Conservation (phyloP, 225 moss, liverwort and hornwort genomes). For the Marchantia polymorpha region DNA sequence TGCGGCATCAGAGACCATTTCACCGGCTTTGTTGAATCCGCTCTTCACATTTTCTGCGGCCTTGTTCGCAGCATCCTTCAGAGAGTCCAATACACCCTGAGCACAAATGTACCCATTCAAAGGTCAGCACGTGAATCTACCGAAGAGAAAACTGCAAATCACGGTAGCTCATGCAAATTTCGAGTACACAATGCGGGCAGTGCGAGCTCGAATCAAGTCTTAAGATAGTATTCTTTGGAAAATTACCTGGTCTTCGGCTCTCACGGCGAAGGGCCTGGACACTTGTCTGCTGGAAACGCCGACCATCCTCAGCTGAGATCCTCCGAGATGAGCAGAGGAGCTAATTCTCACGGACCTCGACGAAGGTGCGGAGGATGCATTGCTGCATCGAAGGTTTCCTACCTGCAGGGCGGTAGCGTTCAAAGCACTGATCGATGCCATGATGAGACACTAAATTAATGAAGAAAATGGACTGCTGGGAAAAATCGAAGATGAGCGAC, state of each 20-base stretch:
- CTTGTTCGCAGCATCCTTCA: conserved; percentile 1
- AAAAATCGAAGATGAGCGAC: too few species aligned
- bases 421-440: conserved; percentile 14
- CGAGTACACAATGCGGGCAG: background rate
- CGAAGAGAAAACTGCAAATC: too few species aligned
- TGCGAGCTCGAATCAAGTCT: background rate
- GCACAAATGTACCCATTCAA: too few species aligned
- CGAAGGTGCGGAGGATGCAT: background rate
- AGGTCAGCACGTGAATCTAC: too few species aligned
- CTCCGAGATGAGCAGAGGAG: conserved; percentile 9
- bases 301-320: background rate
- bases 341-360: conserved; percentile 1
- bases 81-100: background rate
- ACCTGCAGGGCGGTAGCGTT: background rate
- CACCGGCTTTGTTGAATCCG: conserved; percentile 2
- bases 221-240: background rate
- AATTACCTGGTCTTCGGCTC: conserved; percentile 13
- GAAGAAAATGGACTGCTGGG: background rate
- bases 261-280: background rate
- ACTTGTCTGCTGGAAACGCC: background rate
- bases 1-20: conserved; percentile 11
- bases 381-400: conserved; percentile 12
- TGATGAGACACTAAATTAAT: background rate
- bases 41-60: conserved; percentile 6
- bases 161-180: too few species aligned